phyloP scores from a whole-genome alignment of 805 yeast species.

The Hermanozyma aechmeae region DNA sequence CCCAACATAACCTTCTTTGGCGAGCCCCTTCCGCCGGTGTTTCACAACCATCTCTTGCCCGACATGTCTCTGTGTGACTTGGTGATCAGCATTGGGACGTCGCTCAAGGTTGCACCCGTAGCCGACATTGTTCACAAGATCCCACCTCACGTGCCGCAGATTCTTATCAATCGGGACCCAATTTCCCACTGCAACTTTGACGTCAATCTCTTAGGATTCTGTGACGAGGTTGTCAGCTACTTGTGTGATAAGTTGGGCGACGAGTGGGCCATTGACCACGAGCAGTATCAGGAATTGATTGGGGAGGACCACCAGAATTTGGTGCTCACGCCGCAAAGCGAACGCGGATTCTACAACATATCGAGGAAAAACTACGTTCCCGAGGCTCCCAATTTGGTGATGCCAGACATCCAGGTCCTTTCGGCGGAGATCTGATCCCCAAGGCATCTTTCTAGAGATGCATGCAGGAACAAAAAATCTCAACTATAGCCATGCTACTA shows the following conservation, averaged over 20 bases:
- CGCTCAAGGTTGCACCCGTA: slow-evolving; percentile 88
- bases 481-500: too few species aligned
- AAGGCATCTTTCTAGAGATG: too few species aligned
- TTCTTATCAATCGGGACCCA: slow-evolving; percentile 69
- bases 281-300: slow-evolving; percentile 10
- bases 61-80: slow-evolving; percentile 70
- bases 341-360: too few species aligned
- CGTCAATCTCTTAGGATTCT: slow-evolving; percentile 62
- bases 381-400: too few species aligned
- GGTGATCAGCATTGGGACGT: slow-evolving; percentile 80
- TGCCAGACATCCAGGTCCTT: too few species aligned
- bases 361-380: too few species aligned
- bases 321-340: too few species aligned
- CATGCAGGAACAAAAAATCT: too few species aligned
- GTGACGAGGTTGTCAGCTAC: slow-evolving; percentile 74
- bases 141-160: slow-evolving; percentile 69
- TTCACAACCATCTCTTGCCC: slow-evolving; percentile 47
- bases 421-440: too few species aligned
- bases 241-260: slow-evolving; percentile 28
- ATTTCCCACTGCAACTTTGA: slow-evolving; percentile 74
- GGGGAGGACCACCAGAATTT: too few species aligned
- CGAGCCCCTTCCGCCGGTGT: slow-evolving; percentile 65
- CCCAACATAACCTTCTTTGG: slow-evolving; percentile 93
- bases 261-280: slow-evolving; percentile 25
- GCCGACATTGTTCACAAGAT: slow-evolving; percentile 75